Evolutionary conservation across 2,329 filamentous ascomycete genomes (phyloP).

Genomic region (Neurospora crassa): DNA sequence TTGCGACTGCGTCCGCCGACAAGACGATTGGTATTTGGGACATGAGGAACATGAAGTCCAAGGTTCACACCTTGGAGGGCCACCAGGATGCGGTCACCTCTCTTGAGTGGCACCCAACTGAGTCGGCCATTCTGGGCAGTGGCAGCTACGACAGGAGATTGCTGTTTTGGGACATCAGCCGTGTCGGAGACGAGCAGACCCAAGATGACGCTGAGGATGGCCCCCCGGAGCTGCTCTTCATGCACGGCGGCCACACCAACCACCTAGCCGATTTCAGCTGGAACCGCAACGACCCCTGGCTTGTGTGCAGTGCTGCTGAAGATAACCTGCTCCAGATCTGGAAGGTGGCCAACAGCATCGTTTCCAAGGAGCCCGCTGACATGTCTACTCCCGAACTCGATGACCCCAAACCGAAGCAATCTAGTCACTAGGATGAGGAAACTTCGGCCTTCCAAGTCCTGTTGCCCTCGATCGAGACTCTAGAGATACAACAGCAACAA

Average conservation of each 20-base stretch:
- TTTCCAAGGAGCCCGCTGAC: constrained; percentile 66
- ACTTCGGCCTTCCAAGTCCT: constrained; percentile 1
- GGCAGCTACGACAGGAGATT: constrained; percentile 88
- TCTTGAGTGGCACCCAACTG: constrained; percentile 87
- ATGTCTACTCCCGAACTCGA: constrained; percentile 67
- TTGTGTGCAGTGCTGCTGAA: constrained; percentile 89
- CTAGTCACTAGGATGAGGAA: constrained; percentile 1
- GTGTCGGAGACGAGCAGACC: constrained; percentile 86
- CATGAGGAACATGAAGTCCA: constrained; percentile 79
- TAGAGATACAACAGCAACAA: constrained; percentile 1
- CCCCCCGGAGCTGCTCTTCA: constrained; percentile 92
- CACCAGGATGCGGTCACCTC: constrained; percentile 87
- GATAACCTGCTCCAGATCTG: constrained; percentile 95
- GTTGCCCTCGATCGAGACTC: not conserved
- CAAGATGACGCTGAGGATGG: constrained; percentile 94
- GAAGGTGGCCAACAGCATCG: constrained; percentile 76
- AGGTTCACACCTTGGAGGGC: constrained; percentile 80
- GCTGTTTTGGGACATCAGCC: constrained; percentile 92
- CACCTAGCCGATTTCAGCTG: constrained; percentile 94
- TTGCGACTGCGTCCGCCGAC: constrained; percentile 90
- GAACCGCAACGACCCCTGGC: constrained; percentile 96
- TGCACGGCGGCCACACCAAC: constrained; percentile 98
- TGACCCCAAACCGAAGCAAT: constrained; percentile 10
- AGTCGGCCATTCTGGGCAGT: constrained; percentile 80
- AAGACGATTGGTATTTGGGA: constrained; percentile 96